Evolutionary conservation across 306 rosid genomes (phyloP).

Genomic region (Vigna unguiculata): DNA sequence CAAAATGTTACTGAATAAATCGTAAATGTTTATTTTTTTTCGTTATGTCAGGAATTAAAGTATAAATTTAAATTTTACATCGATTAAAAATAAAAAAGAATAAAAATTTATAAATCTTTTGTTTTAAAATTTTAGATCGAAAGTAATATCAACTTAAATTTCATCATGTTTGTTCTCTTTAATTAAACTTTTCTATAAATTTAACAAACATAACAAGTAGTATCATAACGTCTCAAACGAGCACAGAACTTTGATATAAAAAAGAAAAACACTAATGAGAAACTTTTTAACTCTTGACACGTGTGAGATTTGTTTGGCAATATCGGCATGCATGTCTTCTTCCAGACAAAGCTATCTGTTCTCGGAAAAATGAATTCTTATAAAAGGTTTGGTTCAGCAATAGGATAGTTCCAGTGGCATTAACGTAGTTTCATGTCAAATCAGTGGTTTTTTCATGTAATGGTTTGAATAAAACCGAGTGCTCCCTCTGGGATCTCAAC

Average conservation of each 20-base stretch:
- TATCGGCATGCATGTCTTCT: conserved; percentile 19
- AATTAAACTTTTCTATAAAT: too few relatives aligned
- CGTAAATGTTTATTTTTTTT: too few relatives aligned
- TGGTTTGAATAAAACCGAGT: conserved; percentile 53
- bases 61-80: too few relatives aligned
- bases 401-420: conserved; percentile 54
- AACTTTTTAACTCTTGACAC: not conserved
- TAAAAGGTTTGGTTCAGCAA: not conserved
- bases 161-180: too few relatives aligned
- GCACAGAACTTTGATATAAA: not conserved
- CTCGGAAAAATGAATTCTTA: conserved; percentile 6
- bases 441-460: conserved; percentile 45
- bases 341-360: conserved; percentile 40
- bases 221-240: too few relatives aligned
- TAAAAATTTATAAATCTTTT: too few relatives aligned
- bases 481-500: conserved; percentile 41
- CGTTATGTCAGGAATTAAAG: too few relatives aligned
- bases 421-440: conserved; percentile 43
- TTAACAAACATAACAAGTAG: too few relatives aligned
- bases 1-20: too few relatives aligned
- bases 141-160: too few relatives aligned
- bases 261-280: not conserved
- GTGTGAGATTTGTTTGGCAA: conserved; percentile 35
- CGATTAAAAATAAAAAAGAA: too few relatives aligned
- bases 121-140: too few relatives aligned